Base-by-base conservation (phyloP, 1,139 yeast species). In the Geotrichum aggregatum region DNA sequence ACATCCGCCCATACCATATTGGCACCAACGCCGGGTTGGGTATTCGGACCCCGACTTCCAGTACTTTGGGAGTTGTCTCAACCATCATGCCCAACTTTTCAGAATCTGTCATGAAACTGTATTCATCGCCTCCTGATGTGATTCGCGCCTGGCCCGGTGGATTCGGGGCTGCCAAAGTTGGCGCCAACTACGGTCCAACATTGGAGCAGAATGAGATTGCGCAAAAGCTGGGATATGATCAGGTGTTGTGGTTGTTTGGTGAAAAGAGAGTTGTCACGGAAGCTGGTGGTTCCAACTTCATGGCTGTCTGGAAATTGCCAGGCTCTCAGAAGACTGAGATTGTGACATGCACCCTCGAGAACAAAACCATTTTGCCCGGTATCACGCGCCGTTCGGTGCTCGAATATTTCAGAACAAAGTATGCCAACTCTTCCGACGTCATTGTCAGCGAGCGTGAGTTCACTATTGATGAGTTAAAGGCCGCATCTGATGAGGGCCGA, bases 91-190 rank as follows among this genome's bases (percentile, higher is more conserved):
- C 65, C 22, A 57, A 58, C 36, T 55, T 59, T 47, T 56, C 62
- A 49, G 52, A 56, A 28, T 66, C 67, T 61, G 71, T 76, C 8
- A 68, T 72, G 49, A 67, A 69, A 45, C 65, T 73, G 61, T 72
- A 66, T 55, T 58, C 61, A 47, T 64, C 67, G n/a, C 58, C 60
- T 62, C 75, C 63, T 59, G 72, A 49, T 63, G 64, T 63, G 21
- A 73, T 73, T 35, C 69, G 77, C 60, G 76, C 76, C 3, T 73
- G 76, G 76, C 76, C 76, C 46, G 76, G 76, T 46, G 77, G 77
- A 52, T 73, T 71, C 52, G 77, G 77, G 38, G 64, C 69, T 64
- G 69, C 70, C 59, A 74, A 74, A 63, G 67, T 73, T 56, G 77
- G 76, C 47, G 77, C 76, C 55, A 74, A 74, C 67, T 74, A 74